Evolutionary conservation across 2,329 filamentous ascomycete genomes (phyloP).

Genomic region (Colletotrichum lini): DNA sequence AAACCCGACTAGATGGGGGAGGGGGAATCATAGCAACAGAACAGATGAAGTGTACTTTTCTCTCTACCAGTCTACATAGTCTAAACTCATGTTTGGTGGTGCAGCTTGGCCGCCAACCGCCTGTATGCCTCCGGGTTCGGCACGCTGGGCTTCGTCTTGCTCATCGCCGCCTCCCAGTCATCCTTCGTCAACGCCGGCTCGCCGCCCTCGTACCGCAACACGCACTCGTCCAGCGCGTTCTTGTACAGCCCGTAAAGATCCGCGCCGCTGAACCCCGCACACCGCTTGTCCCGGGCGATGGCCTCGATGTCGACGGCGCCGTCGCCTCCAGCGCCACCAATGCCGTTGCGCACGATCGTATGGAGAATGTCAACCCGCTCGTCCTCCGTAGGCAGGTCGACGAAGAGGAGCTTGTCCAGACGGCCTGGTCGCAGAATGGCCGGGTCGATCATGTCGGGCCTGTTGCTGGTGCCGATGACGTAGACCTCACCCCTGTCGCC

Average conservation of each 20-base stretch:
- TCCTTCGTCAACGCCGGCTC: slow-evolving; percentile 52
- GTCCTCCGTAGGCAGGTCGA: slow-evolving; percentile 84
- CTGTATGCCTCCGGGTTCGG: slow-evolving; percentile 61
- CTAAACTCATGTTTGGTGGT: slow-evolving; percentile 27
- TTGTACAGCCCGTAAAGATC: slow-evolving; percentile 66
- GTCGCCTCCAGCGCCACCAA: slow-evolving; percentile 53
- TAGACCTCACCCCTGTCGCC: slow-evolving; percentile 87
- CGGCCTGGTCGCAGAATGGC: slow-evolving; percentile 95
- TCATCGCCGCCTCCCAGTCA: slow-evolving; percentile 69
- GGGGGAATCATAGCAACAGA: not conserved
- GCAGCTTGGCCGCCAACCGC: slow-evolving; percentile 51
- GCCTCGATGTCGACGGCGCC: slow-evolving; percentile 66
- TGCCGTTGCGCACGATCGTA: slow-evolving; percentile 71
- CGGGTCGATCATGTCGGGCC: slow-evolving; percentile 95
- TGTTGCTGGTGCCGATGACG: slow-evolving; percentile 94
- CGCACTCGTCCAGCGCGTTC: slow-evolving; percentile 62
- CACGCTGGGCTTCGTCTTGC: slow-evolving; percentile 65
- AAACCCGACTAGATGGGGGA: too few relatives aligned
- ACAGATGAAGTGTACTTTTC: not conserved
- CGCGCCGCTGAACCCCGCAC: slow-evolving; percentile 82
- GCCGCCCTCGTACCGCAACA: slow-evolving; percentile 47
- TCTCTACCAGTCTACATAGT: slow-evolving; percentile 4
- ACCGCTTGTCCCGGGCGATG: slow-evolving; percentile 77
- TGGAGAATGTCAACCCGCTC: slow-evolving; percentile 90
- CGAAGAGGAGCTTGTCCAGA: slow-evolving; percentile 88